Conservation (phyloP, 768 basidiomycete genomes). For the Suillus placidus region DNA sequence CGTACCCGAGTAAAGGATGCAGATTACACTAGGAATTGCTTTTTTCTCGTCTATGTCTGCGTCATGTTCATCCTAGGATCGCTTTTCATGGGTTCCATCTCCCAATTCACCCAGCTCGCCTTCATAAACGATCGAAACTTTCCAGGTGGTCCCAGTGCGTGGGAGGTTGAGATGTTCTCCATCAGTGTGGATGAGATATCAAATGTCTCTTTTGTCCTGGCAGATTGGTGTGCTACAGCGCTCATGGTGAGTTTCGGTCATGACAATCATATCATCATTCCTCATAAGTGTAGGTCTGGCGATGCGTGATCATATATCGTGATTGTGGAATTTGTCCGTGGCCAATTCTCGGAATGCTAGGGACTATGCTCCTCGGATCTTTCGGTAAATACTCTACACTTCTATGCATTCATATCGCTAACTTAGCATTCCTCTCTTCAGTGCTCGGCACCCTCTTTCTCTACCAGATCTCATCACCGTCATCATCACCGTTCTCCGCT, state of each 20-base stretch:
- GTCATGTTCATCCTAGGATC: constrained; percentile 28
- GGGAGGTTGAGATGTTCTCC: constrained; percentile 31
- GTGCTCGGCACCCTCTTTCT: constrained; percentile 30
- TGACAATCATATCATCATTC: background rate
- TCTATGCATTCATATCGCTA: background rate
- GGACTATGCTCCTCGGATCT: constrained; percentile 29
- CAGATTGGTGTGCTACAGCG: constrained; percentile 31
- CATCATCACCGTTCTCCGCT: constrained; percentile 29
- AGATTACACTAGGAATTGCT: constrained; percentile 18
- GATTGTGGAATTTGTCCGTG: constrained; percentile 20
- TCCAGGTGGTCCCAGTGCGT: constrained; percentile 29
- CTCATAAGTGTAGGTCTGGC: constrained; percentile 26
- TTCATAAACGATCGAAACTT: constrained; percentile 32
- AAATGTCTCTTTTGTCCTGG: constrained; percentile 30
- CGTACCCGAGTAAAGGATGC: constrained; percentile 21
- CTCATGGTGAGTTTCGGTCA: constrained; percentile 22
- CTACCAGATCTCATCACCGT: constrained; percentile 27
- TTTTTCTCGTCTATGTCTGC: constrained; percentile 27
- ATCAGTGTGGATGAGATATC: constrained; percentile 26
- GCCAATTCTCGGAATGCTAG: constrained; percentile 21
- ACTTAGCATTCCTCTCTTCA: constrained; percentile 3
- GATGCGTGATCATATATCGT: constrained; percentile 31
- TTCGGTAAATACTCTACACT: constrained; percentile 19
- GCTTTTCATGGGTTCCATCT: constrained; percentile 30
- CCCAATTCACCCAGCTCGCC: constrained; percentile 32